A percentile compares a stretch with the other conserved stretches of the same genome.
Evolutionary conservation across 2,329 filamentous ascomycete genomes (phyloP).

Genomic region (Penicillium rolfsii): DNA sequence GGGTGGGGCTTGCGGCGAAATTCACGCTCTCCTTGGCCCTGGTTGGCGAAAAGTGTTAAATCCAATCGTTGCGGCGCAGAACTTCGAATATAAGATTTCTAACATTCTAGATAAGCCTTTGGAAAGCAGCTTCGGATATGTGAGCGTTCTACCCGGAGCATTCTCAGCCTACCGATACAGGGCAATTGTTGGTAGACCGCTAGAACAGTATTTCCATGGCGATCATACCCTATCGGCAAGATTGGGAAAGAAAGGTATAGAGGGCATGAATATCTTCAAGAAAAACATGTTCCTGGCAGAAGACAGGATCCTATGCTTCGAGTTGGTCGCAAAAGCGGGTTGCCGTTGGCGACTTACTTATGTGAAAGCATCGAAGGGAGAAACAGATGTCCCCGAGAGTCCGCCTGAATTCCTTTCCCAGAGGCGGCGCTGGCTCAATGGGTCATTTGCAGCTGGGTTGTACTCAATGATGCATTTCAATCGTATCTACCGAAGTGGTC

Average conservation of each 20-base stretch:
- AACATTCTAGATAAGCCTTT: conserved; percentile 97
- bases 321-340: conserved; percentile 93
- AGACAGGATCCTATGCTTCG: conserved; percentile 97
- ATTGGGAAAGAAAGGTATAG: conserved; percentile 94
- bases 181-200: conserved; percentile 90
- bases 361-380: conserved; percentile 96
- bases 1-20: conserved; percentile 94
- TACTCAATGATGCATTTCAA: conserved; percentile 97
- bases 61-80: conserved; percentile 88
- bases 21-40: conserved; percentile 90
- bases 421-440: conserved; percentile 95
- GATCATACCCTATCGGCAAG: conserved; percentile 92
- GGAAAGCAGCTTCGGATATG: conserved; percentile 92
- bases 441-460: conserved; percentile 91
- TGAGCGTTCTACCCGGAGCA: conserved; percentile 91
- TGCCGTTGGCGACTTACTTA: conserved; percentile 98
- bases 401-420: conserved; percentile 94
- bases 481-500: conserved; percentile 93
- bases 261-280: conserved; percentile 99
- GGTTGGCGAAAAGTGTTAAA: conserved; percentile 88
- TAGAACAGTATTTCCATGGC: conserved; percentile 98
- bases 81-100: conserved; percentile 99
- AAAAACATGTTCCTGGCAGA: conserved; percentile 99
- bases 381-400: conserved; percentile 95
- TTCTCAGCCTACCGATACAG: conserved; percentile 97